A percentile compares a stretch with the other conserved stretches of the same genome.
Evolutionary conservation across 2,329 filamentous ascomycete genomes (phyloP).

Genomic region (Sclerotinia sclerotiorum): DNA sequence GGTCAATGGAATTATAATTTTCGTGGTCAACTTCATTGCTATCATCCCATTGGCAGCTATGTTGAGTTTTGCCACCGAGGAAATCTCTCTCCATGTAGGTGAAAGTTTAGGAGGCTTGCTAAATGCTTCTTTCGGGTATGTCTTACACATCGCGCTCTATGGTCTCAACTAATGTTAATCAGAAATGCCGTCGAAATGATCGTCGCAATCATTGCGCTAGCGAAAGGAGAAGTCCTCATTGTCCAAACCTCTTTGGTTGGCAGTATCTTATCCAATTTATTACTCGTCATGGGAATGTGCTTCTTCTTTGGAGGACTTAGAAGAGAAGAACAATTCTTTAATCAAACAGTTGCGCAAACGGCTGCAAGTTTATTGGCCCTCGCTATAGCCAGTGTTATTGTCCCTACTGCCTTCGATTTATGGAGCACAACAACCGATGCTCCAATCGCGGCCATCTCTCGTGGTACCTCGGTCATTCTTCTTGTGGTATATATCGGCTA

Average conservation of each 20-base stretch:
- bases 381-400: constrained; percentile 76
- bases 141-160: constrained; percentile 25
- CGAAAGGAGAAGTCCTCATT: constrained; percentile 67
- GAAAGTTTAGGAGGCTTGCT: constrained; percentile 86
- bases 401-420: constrained; percentile 80
- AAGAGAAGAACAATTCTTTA: constrained; percentile 82
- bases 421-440: constrained; percentile 45
- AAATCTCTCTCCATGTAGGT: constrained; percentile 77
- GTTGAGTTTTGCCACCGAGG: constrained; percentile 85
- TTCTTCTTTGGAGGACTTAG: constrained; percentile 77
- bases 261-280: constrained; percentile 85
- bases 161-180: constrained; percentile 33
- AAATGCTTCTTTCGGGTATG: constrained; percentile 84
- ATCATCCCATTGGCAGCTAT: constrained; percentile 88
- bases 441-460: constrained; percentile 62
- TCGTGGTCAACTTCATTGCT: constrained; percentile 89
- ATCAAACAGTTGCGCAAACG: constrained; percentile 87
- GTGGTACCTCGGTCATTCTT: constrained; percentile 76
- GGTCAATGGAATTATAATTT: constrained; percentile 63
- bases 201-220: constrained; percentile 79
- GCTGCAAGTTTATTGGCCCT: constrained; percentile 69
- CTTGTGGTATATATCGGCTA: constrained; percentile 81
- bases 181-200: constrained; percentile 87
- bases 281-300: constrained; percentile 87
- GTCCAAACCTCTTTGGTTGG: constrained; percentile 92